phyloP scores from a whole-genome alignment of 1,284 basidiomycete species.

The Cerrena zonata region DNA sequence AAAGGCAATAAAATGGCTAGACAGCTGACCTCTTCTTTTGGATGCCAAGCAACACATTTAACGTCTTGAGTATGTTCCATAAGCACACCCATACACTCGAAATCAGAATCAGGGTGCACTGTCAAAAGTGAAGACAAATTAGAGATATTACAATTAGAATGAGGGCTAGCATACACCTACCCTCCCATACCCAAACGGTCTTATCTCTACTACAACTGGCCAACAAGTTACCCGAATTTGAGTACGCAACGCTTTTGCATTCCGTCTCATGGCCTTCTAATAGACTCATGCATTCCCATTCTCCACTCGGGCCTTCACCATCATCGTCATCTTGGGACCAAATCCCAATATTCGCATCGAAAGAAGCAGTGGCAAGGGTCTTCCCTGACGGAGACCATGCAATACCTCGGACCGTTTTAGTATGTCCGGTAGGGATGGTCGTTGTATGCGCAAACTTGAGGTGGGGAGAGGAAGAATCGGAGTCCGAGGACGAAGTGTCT shows the following conservation, averaged over 20 bases:
- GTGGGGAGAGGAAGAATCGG: conserved; percentile 15
- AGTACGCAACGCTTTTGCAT: conserved; percentile 92
- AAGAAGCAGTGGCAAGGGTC: conserved; percentile 90
- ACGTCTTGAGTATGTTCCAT: conserved; percentile 99
- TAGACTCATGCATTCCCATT: conserved; percentile 84
- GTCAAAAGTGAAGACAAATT: conserved; percentile 5
- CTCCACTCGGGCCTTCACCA: conserved; percentile 37
- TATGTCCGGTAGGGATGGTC: conserved; percentile 78
- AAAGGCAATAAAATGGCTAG: conserved; percentile 10
- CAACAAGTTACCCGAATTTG: conserved; percentile 70
- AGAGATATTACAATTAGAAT: background rate
- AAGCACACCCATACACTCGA: conserved; percentile 90
- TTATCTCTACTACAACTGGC: conserved; percentile 95
- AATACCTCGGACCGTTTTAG: conserved; percentile 83
- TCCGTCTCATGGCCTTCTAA: conserved; percentile 97
- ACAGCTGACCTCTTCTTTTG: conserved; percentile 76
- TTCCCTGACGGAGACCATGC: conserved; percentile 88
- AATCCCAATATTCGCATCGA: conserved; percentile 88
- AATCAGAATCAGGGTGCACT: conserved; percentile 90
- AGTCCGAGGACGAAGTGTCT: conserved; percentile 20
- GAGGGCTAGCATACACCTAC: conserved; percentile 35
- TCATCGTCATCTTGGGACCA: conserved; percentile 70
- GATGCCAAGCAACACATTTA: conserved; percentile 93
- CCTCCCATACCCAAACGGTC: conserved; percentile 99
- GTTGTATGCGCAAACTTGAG: conserved; percentile 50